Evolutionary conservation across 768 basidiomycete species (phyloP), one percentile per base, ranked within the genome.

Genomic region (Harrya chromipes): DNA sequence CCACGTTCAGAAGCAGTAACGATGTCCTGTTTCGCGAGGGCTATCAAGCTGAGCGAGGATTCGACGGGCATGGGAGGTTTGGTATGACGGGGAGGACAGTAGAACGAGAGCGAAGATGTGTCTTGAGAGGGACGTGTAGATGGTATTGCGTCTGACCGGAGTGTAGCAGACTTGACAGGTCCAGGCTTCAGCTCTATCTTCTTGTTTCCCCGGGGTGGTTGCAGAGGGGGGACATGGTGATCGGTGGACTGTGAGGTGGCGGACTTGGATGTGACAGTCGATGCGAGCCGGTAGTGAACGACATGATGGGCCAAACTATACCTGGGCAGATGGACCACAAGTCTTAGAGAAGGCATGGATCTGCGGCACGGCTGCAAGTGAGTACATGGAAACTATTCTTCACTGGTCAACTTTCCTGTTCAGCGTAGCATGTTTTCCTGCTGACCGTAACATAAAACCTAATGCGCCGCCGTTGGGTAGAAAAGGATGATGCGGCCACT

Each of bases 1-100:
- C 89, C 90, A 48, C 84, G 84, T 12, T 76, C 71, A 44, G 77
- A 74, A 29, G 90, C 90, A 42, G 84, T 77, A 20, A 74, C 71
- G 23, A 87, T 75, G 60, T 89, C 88, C 37, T 79, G 74, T 50
- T 80, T 77, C 6, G 81, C 77, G 4, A 74, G 73, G 45, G 84
- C 76, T 21, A 82, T 74, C 7, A 79, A 47, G 31, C 51, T 58
- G 24, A 61, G 52, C 19, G 51, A 50, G 24, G 53, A 62, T 56
- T 54, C 58, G 27, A 58, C 21, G 6, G 57, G 47, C 29, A 38
- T 48, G 17, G 50, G 63, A 53, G 36, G 65, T 49, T 46, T 58
- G 46, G 2, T 51, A 46, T 58, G 64, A 31, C 50, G 62, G 19
- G 64, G 62, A 33, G 64, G 50, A 12, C 61, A 62, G 41, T 67